These are phyloP conservation scores for Leccinum subtestaceum DNA, from an alignment of 768 basidiomycete genomes.

Conservation along the genomic window DNA sequence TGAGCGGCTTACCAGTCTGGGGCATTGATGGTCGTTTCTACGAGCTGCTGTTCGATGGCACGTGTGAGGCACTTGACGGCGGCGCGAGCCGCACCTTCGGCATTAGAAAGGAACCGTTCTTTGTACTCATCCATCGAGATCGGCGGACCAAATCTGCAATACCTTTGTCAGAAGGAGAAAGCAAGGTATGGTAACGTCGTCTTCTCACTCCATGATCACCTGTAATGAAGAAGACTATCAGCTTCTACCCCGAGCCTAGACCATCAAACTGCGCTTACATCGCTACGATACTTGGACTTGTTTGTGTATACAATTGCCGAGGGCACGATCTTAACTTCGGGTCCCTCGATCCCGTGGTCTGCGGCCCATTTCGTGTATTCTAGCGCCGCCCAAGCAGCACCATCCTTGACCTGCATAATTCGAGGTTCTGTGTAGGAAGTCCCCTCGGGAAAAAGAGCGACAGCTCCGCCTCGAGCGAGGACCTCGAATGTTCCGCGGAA, in stretches of 20 bases:
- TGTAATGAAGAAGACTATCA: constrained; percentile 29
- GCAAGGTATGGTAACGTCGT: not conserved
- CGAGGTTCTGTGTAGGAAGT: constrained; percentile 91
- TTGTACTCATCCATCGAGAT: constrained; percentile 74
- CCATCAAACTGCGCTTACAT: constrained; percentile 53
- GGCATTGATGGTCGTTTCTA: constrained; percentile 83
- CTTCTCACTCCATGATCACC: constrained; percentile 71
- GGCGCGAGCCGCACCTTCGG: constrained; percentile 65
- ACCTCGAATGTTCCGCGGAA: constrained; percentile 90
- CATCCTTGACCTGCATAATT: constrained; percentile 92
- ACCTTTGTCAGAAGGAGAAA: constrained; percentile 10
- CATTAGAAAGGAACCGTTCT: constrained; percentile 69
- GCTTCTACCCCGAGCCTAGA: constrained; percentile 2
- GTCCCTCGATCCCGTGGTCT: constrained; percentile 48
- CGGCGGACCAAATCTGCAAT: constrained; percentile 72
- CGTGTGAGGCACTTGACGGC: constrained; percentile 88
- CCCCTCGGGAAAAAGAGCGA: constrained; percentile 94
- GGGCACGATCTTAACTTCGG: constrained; percentile 65
- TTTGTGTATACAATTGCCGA: constrained; percentile 92
- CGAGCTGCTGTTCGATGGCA: constrained; percentile 65
- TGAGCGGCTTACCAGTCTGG: constrained; percentile 76
- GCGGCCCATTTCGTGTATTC: constrained; percentile 84
- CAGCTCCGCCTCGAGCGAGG: constrained; percentile 71
- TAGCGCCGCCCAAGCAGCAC: constrained; percentile 90
- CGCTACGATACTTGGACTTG: constrained; percentile 92